phyloP scores from a whole-genome alignment of 208 protist species.

The Herpetomonas samuelpessoai region DNA sequence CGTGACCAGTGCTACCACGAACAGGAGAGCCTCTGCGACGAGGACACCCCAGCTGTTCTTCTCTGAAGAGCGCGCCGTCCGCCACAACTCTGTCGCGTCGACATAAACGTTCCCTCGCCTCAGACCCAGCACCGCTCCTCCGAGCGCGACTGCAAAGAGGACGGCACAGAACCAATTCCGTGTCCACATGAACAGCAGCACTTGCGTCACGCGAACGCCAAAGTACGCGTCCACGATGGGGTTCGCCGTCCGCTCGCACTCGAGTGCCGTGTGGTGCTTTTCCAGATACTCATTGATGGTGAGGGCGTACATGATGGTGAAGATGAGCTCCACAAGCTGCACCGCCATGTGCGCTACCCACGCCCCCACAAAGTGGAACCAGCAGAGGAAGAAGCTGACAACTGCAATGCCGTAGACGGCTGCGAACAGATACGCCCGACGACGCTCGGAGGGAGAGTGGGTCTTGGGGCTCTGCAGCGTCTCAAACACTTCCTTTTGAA shows the following conservation, averaged over 20 bases:
- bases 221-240: conserved; percentile 38
- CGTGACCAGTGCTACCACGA: conserved; percentile 24
- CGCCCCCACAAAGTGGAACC: conserved; percentile 39
- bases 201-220: conserved; percentile 26
- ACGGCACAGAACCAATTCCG: conserved; percentile 20
- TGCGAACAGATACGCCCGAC: conserved; percentile 39
- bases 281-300: conserved; percentile 45
- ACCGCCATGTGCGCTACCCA: conserved; percentile 31
- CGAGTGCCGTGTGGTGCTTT: conserved; percentile 31
- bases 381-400: conserved; percentile 17
- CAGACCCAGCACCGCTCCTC: conserved; percentile 21
- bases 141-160: conserved; percentile 16
- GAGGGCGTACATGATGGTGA: conserved; percentile 38
- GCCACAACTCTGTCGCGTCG: conserved; percentile 48
- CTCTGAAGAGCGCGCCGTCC: conserved; percentile 26
- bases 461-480: conserved; percentile 23
- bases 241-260: conserved; percentile 39
- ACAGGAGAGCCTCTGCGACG: conserved; percentile 19
- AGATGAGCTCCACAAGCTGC: conserved; percentile 37
- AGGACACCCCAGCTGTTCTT: conserved; percentile 27
- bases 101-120: conserved; percentile 25
- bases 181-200: conserved; percentile 23
- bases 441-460: conserved; percentile 31
- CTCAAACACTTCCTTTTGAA: conserved; percentile 32
- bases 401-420: conserved; percentile 30